Conservation (phyloP, 495 filamentous ascomycete species). For the Annulohypoxylon moriforme region DNA sequence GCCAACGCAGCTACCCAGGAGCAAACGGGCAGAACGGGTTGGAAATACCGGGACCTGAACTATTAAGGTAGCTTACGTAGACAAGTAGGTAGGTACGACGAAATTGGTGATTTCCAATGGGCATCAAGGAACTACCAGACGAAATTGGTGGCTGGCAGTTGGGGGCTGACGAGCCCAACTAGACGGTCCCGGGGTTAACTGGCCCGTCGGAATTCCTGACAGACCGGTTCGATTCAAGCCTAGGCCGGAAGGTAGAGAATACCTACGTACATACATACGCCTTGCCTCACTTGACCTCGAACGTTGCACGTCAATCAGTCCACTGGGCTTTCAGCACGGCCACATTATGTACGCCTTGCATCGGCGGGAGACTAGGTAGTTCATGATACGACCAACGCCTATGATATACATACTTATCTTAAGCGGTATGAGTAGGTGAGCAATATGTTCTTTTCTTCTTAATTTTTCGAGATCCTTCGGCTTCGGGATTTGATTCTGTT, state of each 20-base stretch:
- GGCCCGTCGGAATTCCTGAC: conserved; percentile 33
- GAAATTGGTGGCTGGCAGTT: conserved; percentile 37
- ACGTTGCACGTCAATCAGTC: conserved; percentile 37
- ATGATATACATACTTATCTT: not conserved
- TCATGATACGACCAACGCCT: conserved; percentile 22
- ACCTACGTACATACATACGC: conserved; percentile 42
- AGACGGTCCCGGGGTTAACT: conserved; percentile 45
- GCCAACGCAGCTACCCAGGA: conserved; percentile 51
- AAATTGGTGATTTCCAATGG: conserved; percentile 19
- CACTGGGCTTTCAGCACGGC: conserved; percentile 31
- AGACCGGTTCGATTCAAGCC: conserved; percentile 35
- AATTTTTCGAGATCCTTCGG: not conserved
- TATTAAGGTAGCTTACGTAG: conserved; percentile 25
- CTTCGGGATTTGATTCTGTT: not conserved
- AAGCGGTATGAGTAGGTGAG: not conserved
- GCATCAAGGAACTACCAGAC: conserved; percentile 18
- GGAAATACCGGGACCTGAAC: conserved; percentile 27
- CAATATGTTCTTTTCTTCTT: not conserved
- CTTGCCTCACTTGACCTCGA: conserved; percentile 57
- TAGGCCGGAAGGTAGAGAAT: conserved; percentile 38
- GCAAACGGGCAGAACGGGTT: conserved; percentile 25
- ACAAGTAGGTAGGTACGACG: conserved; percentile 8
- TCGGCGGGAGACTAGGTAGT: conserved; percentile 19
- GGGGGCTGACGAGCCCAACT: conserved; percentile 48
- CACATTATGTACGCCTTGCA: conserved; percentile 32